Evolutionary conservation across 208 protist species (phyloP).

Genomic region (Acanthamoeba quina): DNA sequence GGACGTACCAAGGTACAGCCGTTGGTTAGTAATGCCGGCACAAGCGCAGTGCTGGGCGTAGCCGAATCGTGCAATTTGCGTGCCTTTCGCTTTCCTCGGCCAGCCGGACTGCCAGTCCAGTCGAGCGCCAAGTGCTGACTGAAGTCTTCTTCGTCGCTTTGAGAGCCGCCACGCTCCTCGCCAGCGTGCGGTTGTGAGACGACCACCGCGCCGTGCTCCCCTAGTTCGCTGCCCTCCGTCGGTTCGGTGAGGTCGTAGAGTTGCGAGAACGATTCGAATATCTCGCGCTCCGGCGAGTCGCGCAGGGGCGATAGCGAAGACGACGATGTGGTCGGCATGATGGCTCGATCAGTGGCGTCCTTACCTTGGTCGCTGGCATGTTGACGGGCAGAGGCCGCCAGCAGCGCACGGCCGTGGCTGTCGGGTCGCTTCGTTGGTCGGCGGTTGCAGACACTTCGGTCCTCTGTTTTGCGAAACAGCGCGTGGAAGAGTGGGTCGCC

Average conservation of each 20-base stretch:
- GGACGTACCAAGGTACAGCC: background rate
- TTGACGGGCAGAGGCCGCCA: background rate
- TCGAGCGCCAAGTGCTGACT: constrained; percentile 27
- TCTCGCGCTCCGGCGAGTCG: constrained; percentile 63
- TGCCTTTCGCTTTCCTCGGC: background rate
- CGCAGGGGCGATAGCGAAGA: constrained; percentile 50
- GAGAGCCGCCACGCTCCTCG: background rate
- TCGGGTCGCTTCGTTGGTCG: background rate
- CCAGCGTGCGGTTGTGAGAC: too few species aligned
- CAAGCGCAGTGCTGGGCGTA: background rate
- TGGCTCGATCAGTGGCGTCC: background rate
- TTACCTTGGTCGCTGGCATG: background rate
- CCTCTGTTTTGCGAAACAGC: constrained; percentile 9
- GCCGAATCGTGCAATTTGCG: background rate
- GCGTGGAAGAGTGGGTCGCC: constrained; percentile 57
- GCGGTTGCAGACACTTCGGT: background rate
- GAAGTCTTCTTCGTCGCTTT: constrained; percentile 14
- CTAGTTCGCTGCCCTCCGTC: background rate
- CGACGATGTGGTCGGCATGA: constrained; percentile 4
- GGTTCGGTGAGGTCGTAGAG: background rate
- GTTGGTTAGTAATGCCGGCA: background rate
- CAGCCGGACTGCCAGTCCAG: too few species aligned
- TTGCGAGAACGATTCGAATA: constrained; percentile 25
- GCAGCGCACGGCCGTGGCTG: background rate
- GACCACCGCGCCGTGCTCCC: background rate